Base-by-base conservation (phyloP, 371 early-diverging fungal genomes). In the Rhizopus arrhizus region DNA sequence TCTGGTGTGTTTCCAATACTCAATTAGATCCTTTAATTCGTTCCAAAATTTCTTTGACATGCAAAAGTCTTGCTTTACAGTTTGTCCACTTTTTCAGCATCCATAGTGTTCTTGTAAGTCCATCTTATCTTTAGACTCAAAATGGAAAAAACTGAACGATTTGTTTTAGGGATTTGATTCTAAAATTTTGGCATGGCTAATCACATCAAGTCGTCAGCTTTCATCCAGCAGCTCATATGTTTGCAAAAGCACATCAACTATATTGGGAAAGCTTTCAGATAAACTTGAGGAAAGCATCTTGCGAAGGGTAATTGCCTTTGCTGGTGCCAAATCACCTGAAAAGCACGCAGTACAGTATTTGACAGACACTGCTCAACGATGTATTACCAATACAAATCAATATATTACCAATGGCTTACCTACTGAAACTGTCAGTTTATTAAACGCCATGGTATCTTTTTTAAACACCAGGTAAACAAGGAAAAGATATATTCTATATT, bases 101-200 rank as follows among this genome's bases (percentile, higher is more conserved):
- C 49, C 66, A 72, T 13, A 77, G 81, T 53, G 60, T 81, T 28
- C 41, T 81, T 71, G 83, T 79, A 68, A 46, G 70, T 53, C 13
- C 43, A 32, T 36, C 38, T 8, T n/a, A 32, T 16, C 42, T 11
- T 56, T 3, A 35, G 35, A 29, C 10, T 15, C 8, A 48, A 7
- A 43, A 40, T 6, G 13, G 5, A 11, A n/a, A 43, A 43, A 1
- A 15, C 43, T 13, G 22, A 11, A 29, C 0, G 31, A 1, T 10
- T 12, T 8, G 33, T 35, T 13, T 36, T 59, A 76, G 73, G 59
- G 54, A 3, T 9, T 63, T 4, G 49, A 60, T 41, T 56, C 57
- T 7, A 28, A 28, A 16, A 36, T 68, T 13, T 47, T 72, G 28
- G 38, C 58, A 8, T 73, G 79, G 81, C 49, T 69, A 13, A 48